Percentiles rank a stretch among this genome's conserved stretches.
Evolutionary conservation across 306 rosid species (phyloP).

Genomic region (Delonix regia): DNA sequence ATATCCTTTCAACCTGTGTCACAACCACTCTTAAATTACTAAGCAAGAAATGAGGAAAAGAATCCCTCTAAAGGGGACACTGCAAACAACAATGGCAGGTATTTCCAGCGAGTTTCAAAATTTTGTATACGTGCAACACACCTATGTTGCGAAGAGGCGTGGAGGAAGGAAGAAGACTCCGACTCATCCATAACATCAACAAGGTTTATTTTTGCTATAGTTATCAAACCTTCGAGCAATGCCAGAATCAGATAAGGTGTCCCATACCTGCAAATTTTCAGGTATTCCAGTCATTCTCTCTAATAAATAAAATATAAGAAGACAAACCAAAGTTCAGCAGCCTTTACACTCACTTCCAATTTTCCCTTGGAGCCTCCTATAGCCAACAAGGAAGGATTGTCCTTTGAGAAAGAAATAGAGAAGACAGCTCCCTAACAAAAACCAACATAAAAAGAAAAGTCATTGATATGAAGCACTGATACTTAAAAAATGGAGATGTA

Average conservation of each 20-base stretch:
- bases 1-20: background rate
- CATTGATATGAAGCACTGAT: background rate
- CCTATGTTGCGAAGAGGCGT: background rate
- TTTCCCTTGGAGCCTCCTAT: conserved; percentile 88
- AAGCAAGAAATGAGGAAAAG: background rate
- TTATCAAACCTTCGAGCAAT: conserved; percentile 56
- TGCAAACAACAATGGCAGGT: background rate
- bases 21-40: background rate
- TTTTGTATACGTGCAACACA: background rate
- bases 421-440: conserved; percentile 78
- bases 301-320: conserved; percentile 3
- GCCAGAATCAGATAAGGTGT: conserved; percentile 59
- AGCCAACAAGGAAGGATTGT: conserved; percentile 81
- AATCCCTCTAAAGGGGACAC: background rate
- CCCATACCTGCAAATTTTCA: conserved; percentile 68
- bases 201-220: conserved; percentile 45
- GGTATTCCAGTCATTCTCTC: background rate
- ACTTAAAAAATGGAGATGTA: background rate
- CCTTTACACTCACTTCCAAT: conserved; percentile 56
- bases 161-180: background rate
- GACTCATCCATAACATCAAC: conserved; percentile 22
- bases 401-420: conserved; percentile 73
- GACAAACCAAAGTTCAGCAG: conserved; percentile 9
- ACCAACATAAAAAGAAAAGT: conserved; percentile 34
- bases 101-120: conserved; percentile 14